Base-by-base conservation (phyloP, 2,329 filamentous ascomycete species). In the Ustulina deusta region DNA sequence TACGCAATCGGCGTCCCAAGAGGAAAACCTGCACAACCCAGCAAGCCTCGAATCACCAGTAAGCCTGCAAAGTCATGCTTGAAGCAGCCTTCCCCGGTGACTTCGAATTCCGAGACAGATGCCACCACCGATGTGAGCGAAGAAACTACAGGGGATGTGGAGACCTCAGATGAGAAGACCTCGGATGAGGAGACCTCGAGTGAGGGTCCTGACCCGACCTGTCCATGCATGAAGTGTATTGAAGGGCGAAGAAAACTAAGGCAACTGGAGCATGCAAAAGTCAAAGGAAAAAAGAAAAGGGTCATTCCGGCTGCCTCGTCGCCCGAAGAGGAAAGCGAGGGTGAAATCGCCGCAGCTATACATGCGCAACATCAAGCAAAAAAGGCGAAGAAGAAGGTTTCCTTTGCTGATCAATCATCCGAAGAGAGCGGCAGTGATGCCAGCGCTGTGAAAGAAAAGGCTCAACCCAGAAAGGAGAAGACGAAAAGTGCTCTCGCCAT, bases 1-100 rank as follows among this genome's bases (percentile, higher is more conserved):
- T 74, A 87, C 61, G 80, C 76, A 20, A 75, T 88, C 42, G 84
- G 83, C 1, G 85, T 85, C 59, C 85, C 85, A 1, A 82, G 84
- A 60, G 76, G 78, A 4, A 73, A 78, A 17, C 66, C 65, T 38
- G 22, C 40, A 25, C 11, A 17, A 58, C 46, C 49, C 36, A 71
- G 71, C 10, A 68, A 72, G 3, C 68, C 75, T 32, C 72, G 66
- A 10, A 71, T 71, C 38, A 32, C 34, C 13, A 63, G 65, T 25
- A 61, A 68, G n/a, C 72, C 77, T 2, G 73, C 68, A 60, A 83
- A 81, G 70, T 79, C 82, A 2, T 80, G 74, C 2, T 60, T 71
- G 17, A 63, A 69, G 25, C 60, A 71, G 40, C 46, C 71, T 63
- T 22, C 68, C 34, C n/a, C 44, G 27, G 54, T 29, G 54, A 15